Conservation (phyloP, 192 early-diverging fungal genomes). For the Backusella morwellensis region DNA sequence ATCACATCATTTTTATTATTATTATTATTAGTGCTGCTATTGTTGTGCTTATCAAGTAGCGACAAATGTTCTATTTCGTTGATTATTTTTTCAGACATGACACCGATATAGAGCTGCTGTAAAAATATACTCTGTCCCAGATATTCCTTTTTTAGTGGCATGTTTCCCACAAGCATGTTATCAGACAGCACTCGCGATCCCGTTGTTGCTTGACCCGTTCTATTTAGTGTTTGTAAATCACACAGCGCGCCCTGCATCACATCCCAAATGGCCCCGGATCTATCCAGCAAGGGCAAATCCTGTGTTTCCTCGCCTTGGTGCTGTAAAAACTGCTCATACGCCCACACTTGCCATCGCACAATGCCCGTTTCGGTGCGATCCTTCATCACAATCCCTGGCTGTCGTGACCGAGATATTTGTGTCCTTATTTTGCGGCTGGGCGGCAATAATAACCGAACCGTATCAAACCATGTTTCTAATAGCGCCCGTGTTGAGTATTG, state of each 20-base stretch:
- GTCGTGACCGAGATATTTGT: conserved; percentile 18
- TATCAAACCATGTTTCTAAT: conserved; percentile 21
- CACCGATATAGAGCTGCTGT: conserved; percentile 21
- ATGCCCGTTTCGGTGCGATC: conserved; percentile 29
- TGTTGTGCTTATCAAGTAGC: not conserved
- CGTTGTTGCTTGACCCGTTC: not conserved
- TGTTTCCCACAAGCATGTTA: conserved; percentile 32
- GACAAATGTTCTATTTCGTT: conserved; percentile 7
- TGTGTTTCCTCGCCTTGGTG: not conserved
- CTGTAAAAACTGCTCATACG: conserved; percentile 29
- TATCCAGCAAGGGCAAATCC: not conserved
- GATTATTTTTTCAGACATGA: conserved; percentile 24
- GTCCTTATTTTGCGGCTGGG: conserved; percentile 25
- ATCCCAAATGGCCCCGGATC: conserved; percentile 25
- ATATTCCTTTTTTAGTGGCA: conserved; percentile 27
- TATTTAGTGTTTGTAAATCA: conserved; percentile 26
- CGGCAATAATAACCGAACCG: not conserved
- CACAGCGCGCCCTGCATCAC: conserved; percentile 27
- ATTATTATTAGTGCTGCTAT: not conserved
- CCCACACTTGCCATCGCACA: conserved; percentile 31
- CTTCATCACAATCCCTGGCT: conserved; percentile 28
- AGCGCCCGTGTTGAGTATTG: conserved; percentile 30
- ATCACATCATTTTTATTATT: not conserved
- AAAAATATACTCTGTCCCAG: conserved; percentile 14
- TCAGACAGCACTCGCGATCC: conserved; percentile 26